Evolutionary conservation across 805 yeast species (phyloP), one percentile per base, ranked within the genome.

Genomic region (Tanozyma kutaoensis): DNA sequence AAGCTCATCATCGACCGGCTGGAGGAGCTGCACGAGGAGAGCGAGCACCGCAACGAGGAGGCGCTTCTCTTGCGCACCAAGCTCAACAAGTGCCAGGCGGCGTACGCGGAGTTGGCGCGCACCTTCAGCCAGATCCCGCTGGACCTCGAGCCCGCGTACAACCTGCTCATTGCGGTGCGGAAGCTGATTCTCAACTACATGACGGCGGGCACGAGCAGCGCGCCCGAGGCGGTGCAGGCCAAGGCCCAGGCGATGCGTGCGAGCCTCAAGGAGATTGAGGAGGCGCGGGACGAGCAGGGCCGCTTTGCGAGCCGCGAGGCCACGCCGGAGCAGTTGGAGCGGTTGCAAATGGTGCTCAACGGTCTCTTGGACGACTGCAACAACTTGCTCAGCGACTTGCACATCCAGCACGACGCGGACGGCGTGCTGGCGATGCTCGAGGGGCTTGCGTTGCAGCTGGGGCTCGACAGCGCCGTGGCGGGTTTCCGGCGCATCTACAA

Each of bases 361-460:
- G 88, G 86, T 6, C 55, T 85, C 24, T 57, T 82, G 15, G 95
- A 84, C 49, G 93, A 84, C 45, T 81, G 95, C 47, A 73, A 75
- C 45, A 75, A 74, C 38, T 60, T 82, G 32, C 54, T 84, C 23
- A 67, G 66, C 31, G 95, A 86, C 55, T 56, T 82, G 25, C 48
- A 55, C 25, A 67, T 76, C 22, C 68, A 55, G 33, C 47, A 46
- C 24, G 54, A 50, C 30, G 27, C 41, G 8, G 33, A 35, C 21
- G 43, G 39, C 18, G 37, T 52, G 17, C 29, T 46, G 4, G 33
- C 36, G 12, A 31, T 43, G 23, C 42, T 51, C 24, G 46, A 47
- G 27, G 32, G 34, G 23, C 37, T 34, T 22, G 40, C 49, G 15
- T 29, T 46, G 14, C 27, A 43, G 4, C 34, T 32, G 7, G 13